These are phyloP conservation scores for Phanerochaete carnosa DNA, from an alignment of 768 basidiomycete genomes.

Conservation along the genomic window DNA sequence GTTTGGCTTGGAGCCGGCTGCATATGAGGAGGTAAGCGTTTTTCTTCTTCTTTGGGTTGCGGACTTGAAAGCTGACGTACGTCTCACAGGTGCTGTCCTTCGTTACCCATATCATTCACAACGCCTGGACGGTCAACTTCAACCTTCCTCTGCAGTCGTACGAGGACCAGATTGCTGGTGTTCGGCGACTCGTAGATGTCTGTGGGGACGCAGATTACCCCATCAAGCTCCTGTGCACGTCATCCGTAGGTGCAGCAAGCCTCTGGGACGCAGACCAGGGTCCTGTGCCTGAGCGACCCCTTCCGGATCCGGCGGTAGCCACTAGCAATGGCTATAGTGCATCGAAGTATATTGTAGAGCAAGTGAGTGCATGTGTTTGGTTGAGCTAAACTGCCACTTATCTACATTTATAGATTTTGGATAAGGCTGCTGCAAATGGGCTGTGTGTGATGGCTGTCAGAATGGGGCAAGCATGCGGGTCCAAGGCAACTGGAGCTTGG, in stretches of 20 bases:
- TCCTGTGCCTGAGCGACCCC: conserved; percentile 8
- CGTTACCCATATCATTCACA: conserved; percentile 13
- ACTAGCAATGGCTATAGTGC: conserved; percentile 36
- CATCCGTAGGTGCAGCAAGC: conserved; percentile 14
- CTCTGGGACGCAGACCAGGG: background rate
- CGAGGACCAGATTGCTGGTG: conserved; percentile 15
- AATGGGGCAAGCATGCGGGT: conserved; percentile 26
- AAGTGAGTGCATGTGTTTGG: conserved; percentile 15
- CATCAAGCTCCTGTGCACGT: conserved; percentile 16
- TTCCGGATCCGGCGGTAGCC: conserved; percentile 24
- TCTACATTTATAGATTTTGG: conserved; percentile 6
- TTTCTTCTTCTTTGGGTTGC: background rate
- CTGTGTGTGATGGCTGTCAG: conserved; percentile 15
- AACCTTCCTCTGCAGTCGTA: conserved; percentile 18
- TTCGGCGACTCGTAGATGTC: conserved; percentile 17
- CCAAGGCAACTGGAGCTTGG: conserved; percentile 22
- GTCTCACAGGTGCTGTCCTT: background rate
- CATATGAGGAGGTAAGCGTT: background rate
- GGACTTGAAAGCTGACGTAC: background rate
- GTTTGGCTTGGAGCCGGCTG: background rate
- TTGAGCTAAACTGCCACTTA: background rate
- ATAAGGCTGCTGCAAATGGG: background rate
- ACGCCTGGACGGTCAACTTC: conserved; percentile 22
- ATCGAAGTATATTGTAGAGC: conserved; percentile 41
- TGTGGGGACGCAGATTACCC: background rate